phyloP scores from a whole-genome alignment of 176 grass and related monocot genomes.

The Ensete glaucum region DNA sequence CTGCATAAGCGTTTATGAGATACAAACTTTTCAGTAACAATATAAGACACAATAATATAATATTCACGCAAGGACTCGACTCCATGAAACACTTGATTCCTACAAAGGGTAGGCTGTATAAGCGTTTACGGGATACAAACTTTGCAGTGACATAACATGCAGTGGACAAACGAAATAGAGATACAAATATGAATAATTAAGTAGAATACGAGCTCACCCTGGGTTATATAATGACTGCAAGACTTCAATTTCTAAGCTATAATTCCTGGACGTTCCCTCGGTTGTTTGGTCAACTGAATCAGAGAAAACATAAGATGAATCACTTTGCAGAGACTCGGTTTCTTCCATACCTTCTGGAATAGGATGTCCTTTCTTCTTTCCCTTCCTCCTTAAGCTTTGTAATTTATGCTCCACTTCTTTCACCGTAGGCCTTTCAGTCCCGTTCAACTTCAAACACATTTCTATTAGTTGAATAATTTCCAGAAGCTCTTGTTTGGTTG shows the following conservation, averaged over 20 bases:
- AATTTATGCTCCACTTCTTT: background rate
- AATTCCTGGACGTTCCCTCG: background rate
- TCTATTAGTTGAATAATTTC: background rate
- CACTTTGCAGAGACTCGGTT: background rate
- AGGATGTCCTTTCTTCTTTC: background rate
- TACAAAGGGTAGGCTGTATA: no score
- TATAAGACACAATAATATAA: no score
- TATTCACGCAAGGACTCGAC: no score
- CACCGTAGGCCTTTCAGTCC: background rate
- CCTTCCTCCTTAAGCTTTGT: background rate
- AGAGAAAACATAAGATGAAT: background rate
- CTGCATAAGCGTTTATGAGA: no score
- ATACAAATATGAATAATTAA: background rate
- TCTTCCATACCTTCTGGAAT: background rate
- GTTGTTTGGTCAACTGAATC: background rate
- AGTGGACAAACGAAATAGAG: no score
- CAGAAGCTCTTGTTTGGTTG: background rate
- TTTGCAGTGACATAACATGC: no score
- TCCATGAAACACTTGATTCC: no score
- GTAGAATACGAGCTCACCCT: background rate
- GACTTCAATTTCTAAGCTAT: background rate
- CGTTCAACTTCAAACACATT: background rate
- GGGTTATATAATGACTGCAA: background rate
- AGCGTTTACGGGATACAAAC: no score
- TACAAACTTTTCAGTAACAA: no score